Percentiles rank a stretch among this genome's conserved stretches.
phyloP scores from a whole-genome alignment of 495 filamentous ascomycete species.

The Terfezia boudieri region DNA sequence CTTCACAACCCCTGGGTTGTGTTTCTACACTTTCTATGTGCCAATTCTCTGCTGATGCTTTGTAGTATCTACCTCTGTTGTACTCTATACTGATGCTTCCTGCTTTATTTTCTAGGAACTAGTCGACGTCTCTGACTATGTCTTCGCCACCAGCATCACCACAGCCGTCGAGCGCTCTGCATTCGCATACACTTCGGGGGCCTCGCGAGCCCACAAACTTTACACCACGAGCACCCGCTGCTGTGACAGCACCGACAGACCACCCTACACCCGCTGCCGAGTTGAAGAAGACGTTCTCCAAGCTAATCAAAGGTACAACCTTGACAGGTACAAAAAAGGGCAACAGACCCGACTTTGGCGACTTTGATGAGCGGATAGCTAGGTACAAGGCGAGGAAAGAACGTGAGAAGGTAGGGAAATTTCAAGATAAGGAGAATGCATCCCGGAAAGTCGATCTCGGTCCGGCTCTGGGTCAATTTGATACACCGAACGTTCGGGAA shows the following conservation, averaged over 20 bases:
- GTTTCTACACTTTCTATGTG: too few relatives aligned
- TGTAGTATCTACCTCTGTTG: too few relatives aligned
- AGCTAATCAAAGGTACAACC: not conserved
- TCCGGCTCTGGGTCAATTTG: constrained; percentile 27
- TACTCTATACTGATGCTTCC: too few relatives aligned
- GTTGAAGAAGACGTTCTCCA: not conserved
- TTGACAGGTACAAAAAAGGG: not conserved
- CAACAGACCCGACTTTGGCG: not conserved
- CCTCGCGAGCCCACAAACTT: not conserved
- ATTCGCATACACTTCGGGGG: not conserved
- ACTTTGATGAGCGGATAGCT: not conserved
- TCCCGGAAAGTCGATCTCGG: constrained; percentile 27
- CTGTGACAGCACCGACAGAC: not conserved
- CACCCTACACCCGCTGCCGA: not conserved
- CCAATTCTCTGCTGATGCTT: too few relatives aligned
- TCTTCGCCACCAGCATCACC: not conserved
- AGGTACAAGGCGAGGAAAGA: not conserved
- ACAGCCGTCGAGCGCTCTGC: not conserved
- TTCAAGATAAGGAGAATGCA: not conserved
- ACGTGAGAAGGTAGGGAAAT: not conserved
- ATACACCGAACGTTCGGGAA: constrained; percentile 28
- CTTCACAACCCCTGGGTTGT: too few relatives aligned
- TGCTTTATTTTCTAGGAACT: too few relatives aligned
- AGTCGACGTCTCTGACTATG: not conserved
- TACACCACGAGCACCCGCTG: not conserved